A percentile compares a stretch with the other conserved stretches of the same genome.
Evolutionary conservation across 176 grass and related monocot species (phyloP).

Genomic region (Coix lacrymajobi): DNA sequence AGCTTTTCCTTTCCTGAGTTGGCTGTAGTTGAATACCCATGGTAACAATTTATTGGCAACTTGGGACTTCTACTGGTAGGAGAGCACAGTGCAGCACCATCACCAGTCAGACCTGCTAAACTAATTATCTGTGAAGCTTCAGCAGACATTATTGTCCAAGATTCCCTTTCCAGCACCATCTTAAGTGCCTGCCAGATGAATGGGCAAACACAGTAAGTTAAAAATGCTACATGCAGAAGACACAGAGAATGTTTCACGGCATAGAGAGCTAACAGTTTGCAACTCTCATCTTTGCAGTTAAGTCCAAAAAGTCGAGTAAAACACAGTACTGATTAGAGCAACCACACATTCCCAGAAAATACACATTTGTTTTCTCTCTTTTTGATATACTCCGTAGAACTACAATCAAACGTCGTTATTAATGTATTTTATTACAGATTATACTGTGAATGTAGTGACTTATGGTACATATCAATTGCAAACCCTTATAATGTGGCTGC

Average conservation of each 20-base stretch:
- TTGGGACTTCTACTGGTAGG: constrained; percentile 40
- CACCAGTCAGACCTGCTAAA: constrained; percentile 92
- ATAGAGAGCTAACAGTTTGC: neutral
- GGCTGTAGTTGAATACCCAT: constrained; percentile 33
- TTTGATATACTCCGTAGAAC: neutral
- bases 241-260: neutral
- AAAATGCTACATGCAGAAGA: constrained; percentile 19
- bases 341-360: constrained; percentile 13
- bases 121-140: constrained; percentile 75
- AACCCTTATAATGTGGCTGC: neutral
- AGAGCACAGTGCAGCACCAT: constrained; percentile 76
- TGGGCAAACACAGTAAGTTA: constrained; percentile 1
- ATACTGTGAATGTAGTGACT: neutral
- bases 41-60: constrained; percentile 43
- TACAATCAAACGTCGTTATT: neutral
- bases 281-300: neutral
- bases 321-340: constrained; percentile 6
- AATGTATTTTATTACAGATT: neutral
- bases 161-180: constrained; percentile 96
- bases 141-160: constrained; percentile 81
- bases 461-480: neutral
- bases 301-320: neutral
- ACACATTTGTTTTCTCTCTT: neutral
- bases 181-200: constrained; percentile 73
- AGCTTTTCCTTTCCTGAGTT: constrained; percentile 46